Conservation (phyloP, 2,329 filamentous ascomycete genomes). For the Hypoxylon sp. region DNA sequence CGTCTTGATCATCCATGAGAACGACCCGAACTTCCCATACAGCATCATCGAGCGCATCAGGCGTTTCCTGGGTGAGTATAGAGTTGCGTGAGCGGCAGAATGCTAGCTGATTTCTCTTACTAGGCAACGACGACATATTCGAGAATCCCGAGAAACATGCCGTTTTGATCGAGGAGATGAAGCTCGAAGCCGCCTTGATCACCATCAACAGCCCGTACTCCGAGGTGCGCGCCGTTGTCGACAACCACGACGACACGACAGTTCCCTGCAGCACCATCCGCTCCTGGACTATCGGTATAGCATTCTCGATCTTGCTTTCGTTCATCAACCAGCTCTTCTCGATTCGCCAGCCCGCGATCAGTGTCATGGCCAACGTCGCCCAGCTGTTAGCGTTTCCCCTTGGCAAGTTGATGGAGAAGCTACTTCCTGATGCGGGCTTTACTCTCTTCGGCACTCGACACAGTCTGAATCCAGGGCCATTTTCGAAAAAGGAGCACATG, state of each 20-base stretch:
- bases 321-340: slow-evolving; percentile 67
- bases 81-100: neutral
- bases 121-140: slow-evolving; percentile 37
- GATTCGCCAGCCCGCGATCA: slow-evolving; percentile 63
- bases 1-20: slow-evolving; percentile 53
- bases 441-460: slow-evolving; percentile 52
- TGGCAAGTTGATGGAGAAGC: slow-evolving; percentile 59
- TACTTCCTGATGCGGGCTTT: slow-evolving; percentile 61
- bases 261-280: slow-evolving; percentile 63
- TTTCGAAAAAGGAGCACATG: slow-evolving; percentile 68
- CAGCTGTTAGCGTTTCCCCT: slow-evolving; percentile 65
- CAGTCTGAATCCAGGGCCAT: slow-evolving; percentile 49
- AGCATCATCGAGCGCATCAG: slow-evolving; percentile 52
- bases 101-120: neutral
- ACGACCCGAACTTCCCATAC: slow-evolving; percentile 58
- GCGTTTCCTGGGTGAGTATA: slow-evolving; percentile 48
- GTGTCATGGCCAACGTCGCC: slow-evolving; percentile 63
- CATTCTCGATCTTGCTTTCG: slow-evolving; percentile 58
- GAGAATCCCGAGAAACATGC: slow-evolving; percentile 50
- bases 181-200: slow-evolving; percentile 47
- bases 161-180: slow-evolving; percentile 47
- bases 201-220: slow-evolving; percentile 50
- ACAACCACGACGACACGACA: slow-evolving; percentile 62
- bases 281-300: slow-evolving; percentile 61
- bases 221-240: slow-evolving; percentile 57